Evolutionary conservation across 305 asterid genomes (phyloP), one percentile per base, ranked within the genome.

Genomic region (Withania somnifera): DNA sequence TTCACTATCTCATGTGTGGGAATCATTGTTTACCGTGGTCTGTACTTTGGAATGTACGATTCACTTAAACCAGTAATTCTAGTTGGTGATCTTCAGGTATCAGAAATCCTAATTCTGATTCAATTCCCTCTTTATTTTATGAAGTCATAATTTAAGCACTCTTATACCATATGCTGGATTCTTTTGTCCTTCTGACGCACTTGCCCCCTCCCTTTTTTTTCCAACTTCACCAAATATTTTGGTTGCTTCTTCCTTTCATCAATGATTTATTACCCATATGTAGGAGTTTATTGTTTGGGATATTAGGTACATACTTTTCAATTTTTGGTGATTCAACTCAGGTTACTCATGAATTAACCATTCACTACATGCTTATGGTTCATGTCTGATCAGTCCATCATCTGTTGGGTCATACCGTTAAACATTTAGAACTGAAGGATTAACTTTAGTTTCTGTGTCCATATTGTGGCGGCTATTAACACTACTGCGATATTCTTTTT

Each of bases 11-110:
- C 94, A 73, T 87, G 89, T 78, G 89, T 88, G 85, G 94, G 94
- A 38, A 91, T 91, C 84, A 85, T 91, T 34, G 89, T 89, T 81
- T 91, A 91, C 75, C 94, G 94, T 17, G 94, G 94, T 73, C 91
- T 90, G 11, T 90, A 88, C 85, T 91, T 91, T 20, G 94, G 94
- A 78, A 87, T 91, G 94, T 91, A 91, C 3, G 94, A 91, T 85
- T 91, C 94, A 28, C 86, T 91, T 84, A 91, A 91, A 83, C 93
- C 93, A 0, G 90, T 86, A 11, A 83, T 91, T 82, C 90, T 91
- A 47, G 89, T 90, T 67, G 95, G 88, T 69, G 5, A 81, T 19
- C 38, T 90, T 78, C 89, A 91, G 92, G 93, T 88, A 69, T 15
- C 85, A 17, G 80, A 75, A 50, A 50, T 50, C 80, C 34, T 11